These are phyloP conservation scores for Neoascochyta sp. DNA, from an alignment of 2,329 filamentous ascomycete genomes.

Conservation along the genomic window DNA sequence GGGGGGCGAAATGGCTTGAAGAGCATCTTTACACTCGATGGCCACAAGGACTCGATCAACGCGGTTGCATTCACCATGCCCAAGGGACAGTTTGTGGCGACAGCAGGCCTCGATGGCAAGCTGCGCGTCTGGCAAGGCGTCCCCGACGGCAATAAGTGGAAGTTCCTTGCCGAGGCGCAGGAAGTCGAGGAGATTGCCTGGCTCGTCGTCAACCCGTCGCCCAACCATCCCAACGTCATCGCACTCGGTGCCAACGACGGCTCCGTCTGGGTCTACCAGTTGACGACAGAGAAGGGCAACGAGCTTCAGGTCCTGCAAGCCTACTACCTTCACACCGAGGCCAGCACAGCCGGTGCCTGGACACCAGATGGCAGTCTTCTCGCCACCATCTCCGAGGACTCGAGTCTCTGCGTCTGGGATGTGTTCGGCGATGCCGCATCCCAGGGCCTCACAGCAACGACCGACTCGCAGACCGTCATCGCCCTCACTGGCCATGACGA, in stretches of 20 bases:
- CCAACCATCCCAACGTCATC: conserved; percentile 71
- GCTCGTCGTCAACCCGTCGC: conserved; percentile 70
- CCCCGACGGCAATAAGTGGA: conserved; percentile 54
- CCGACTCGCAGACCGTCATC: conserved; percentile 63
- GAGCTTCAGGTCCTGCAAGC: conserved; percentile 80
- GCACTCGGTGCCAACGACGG: conserved; percentile 88
- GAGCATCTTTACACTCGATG: conserved; percentile 72
- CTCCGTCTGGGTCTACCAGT: conserved; percentile 91
- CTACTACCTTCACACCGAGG: conserved; percentile 83
- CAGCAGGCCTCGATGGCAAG: conserved; percentile 81
- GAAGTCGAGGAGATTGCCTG: conserved; percentile 97
- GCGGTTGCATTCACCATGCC: conserved; percentile 80
- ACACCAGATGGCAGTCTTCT: conserved; percentile 81
- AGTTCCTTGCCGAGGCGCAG: conserved; percentile 70
- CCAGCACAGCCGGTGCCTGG: conserved; percentile 89
- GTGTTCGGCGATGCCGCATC: conserved; percentile 76
- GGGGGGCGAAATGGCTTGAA: conserved; percentile 57
- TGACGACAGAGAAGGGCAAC: conserved; percentile 59
- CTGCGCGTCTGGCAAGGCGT: conserved; percentile 64
- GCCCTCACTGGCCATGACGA: conserved; percentile 77
- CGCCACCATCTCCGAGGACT: conserved; percentile 84
- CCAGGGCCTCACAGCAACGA: conserved; percentile 55
- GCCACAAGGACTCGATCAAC: conserved; percentile 89
- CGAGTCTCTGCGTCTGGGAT: conserved; percentile 87
- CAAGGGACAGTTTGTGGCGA: conserved; percentile 77